Percentiles rank a stretch among this genome's conserved stretches.
Evolutionary conservation across 2,329 filamentous ascomycete genomes (phyloP).

Genomic region (Periconia macrospinosa): DNA sequence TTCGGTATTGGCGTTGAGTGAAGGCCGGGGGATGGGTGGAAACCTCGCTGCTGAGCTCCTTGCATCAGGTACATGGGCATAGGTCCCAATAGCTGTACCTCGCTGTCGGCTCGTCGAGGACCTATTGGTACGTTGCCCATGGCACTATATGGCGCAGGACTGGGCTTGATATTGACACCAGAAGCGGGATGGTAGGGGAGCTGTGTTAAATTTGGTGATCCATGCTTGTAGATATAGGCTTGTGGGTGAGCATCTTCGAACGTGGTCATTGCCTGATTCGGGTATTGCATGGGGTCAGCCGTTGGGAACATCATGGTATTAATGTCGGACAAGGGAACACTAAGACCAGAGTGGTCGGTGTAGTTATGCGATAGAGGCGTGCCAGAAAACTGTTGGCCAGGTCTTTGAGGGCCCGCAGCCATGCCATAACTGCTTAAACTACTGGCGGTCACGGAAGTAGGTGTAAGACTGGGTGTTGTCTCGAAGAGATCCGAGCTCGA

Average conservation of each 20-base stretch:
- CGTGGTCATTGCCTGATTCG: slow-evolving; percentile 70
- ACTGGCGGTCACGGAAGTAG: slow-evolving; percentile 32
- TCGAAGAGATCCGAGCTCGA: slow-evolving; percentile 35
- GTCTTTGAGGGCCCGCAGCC: slow-evolving; percentile 26
- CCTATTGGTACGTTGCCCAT: slow-evolving; percentile 16
- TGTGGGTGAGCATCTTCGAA: slow-evolving; percentile 49
- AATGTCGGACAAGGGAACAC: slow-evolving; percentile 64
- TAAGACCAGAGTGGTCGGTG: slow-evolving; percentile 34
- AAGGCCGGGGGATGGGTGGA: slow-evolving; percentile 26
- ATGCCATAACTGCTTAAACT: slow-evolving; percentile 30
- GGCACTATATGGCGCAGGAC: slow-evolving; percentile 23
- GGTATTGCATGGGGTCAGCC: slow-evolving; percentile 76
- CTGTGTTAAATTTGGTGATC: slow-evolving; percentile 18
- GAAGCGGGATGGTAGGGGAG: slow-evolving; percentile 20
- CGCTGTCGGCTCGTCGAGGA: slow-evolving; percentile 57
- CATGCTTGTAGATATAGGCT: slow-evolving; percentile 27
- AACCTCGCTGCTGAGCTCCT: slow-evolving; percentile 33
- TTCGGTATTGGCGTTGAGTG: slow-evolving; percentile 22
- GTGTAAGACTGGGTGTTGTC: slow-evolving; percentile 33
- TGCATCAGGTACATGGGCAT: slow-evolving; percentile 73
- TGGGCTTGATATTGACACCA: slow-evolving; percentile 31
- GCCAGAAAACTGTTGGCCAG: slow-evolving; percentile 28
- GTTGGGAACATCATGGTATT: slow-evolving; percentile 81
- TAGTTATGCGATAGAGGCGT: slow-evolving; percentile 34
- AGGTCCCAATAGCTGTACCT: slow-evolving; percentile 72